Percentiles rank a stretch among this genome's conserved stretches.
Conservation (phyloP, 2,329 filamentous ascomycete species). For the Ceratocystis smalleyi region DNA sequence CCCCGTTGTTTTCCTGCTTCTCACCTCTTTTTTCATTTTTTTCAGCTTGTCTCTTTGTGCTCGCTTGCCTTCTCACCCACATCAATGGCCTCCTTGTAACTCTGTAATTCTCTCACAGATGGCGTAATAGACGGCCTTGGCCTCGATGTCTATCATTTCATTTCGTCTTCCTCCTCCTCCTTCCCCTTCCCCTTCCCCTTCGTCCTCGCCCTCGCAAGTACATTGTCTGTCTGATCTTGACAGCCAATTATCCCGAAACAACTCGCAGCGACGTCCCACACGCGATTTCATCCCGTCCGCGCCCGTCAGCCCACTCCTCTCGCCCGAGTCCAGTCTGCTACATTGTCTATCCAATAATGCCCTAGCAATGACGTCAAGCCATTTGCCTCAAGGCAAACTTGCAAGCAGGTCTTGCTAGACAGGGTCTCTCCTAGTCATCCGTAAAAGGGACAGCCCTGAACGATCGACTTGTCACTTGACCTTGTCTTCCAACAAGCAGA, state of each 20-base stretch:
- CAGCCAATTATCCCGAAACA: not conserved
- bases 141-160: not conserved
- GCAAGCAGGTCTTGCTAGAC: not conserved
- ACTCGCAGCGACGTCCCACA: not conserved
- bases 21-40: not conserved
- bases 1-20: not conserved
- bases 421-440: not conserved
- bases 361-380: not conserved
- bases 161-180: not conserved
- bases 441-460: not conserved
- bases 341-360: not conserved
- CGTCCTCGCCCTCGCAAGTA: not conserved
- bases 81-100: not conserved
- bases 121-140: not conserved
- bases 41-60: not conserved
- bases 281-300: not conserved
- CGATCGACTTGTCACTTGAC: not conserved
- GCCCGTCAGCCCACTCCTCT: not conserved
- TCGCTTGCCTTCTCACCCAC: not conserved
- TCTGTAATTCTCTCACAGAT: not conserved
- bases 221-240: not conserved
- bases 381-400: not conserved
- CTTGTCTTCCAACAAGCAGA: not conserved
- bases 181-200: too few species aligned
- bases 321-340: not conserved